Evolutionary conservation across 768 basidiomycete genomes (phyloP), one percentile per base, ranked within the genome.

Genomic region (Tulasnella sp.): DNA sequence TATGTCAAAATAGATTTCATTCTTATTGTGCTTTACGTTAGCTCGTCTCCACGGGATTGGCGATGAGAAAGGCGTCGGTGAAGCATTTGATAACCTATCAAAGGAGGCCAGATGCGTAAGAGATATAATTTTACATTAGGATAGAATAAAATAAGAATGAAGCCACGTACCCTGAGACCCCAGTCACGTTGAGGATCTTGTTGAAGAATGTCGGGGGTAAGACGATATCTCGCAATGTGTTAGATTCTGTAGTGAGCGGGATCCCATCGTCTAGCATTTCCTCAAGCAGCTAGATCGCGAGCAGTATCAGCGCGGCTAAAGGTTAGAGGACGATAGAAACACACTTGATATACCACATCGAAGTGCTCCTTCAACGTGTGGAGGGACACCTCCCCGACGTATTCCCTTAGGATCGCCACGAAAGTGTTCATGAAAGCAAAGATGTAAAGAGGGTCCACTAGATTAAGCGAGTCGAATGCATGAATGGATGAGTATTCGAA

Each of bases 191-290:
- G 11, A 81, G 71, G 3, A 82, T 69, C 66, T 89, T 91, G 59
- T 82, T 79, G 49, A 94, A 76, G 30, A 96, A 79, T 0, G 92
- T 87, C 1, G 93, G 92, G 1, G 92, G 89, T 1, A 96, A 77
- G 5, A 98, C 90, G 62, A 98, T 93, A 66, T 98, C 93, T 24
- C 90, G 83, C 1, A 98, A 76, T 19, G 89, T 84, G 66, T 90
- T 93, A 2, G 85, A 77, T 58, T 90, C 89, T 2, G 91, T 98
- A 4, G 92, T 96, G 38, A 93, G 75, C 0, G 92, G 92, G 68
- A 92, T 85, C 10, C 90, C 87, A 8, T 91, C 83, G 67, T 94
- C 92, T 25, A 98, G 73, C n/a, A 89, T 92, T 72, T 98, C 93
- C 72, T 94, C 93, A 29, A 96, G 78, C 17, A 98, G 80, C 88